These are phyloP conservation scores for Gliomastix tumulicola DNA, from an alignment of 2,329 filamentous ascomycete genomes.

Conservation along the genomic window DNA sequence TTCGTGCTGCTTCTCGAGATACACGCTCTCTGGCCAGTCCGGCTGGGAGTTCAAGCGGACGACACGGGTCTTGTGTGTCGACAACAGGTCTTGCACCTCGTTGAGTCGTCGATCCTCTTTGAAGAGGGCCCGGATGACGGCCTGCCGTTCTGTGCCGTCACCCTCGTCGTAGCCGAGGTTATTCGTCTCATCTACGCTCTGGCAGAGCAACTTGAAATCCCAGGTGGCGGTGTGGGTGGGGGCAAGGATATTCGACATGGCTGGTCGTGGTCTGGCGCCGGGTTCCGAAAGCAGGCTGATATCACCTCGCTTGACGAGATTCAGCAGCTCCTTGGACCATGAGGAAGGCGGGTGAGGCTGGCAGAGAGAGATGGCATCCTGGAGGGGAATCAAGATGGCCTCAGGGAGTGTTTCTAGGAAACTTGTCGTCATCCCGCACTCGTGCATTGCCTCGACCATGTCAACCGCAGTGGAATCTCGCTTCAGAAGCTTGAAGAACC, in stretches of 20 bases:
- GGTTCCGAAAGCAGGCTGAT: slow-evolving; percentile 59
- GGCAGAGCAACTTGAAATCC: slow-evolving; percentile 75
- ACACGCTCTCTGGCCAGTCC: slow-evolving; percentile 76
- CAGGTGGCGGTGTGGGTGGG: slow-evolving; percentile 60
- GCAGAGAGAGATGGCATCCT: slow-evolving; percentile 77
- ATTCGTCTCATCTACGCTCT: slow-evolving; percentile 52
- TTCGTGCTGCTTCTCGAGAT: slow-evolving; percentile 88
- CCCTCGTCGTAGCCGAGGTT: slow-evolving; percentile 65
- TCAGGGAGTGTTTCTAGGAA: slow-evolving; percentile 81
- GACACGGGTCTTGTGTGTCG: slow-evolving; percentile 71
- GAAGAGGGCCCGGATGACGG: slow-evolving; percentile 81
- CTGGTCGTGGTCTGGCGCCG: slow-evolving; percentile 16
- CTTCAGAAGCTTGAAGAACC: slow-evolving; percentile 55
- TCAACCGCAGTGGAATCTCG: slow-evolving; percentile 46
- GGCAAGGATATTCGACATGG: slow-evolving; percentile 32
- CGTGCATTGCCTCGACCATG: slow-evolving; percentile 67
- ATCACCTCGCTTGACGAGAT: slow-evolving; percentile 75
- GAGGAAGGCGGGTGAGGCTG: slow-evolving; percentile 73
- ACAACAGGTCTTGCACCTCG: slow-evolving; percentile 79
- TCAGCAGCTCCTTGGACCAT: slow-evolving; percentile 67
- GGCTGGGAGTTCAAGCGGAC: slow-evolving; percentile 71
- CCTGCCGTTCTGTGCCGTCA: slow-evolving; percentile 75
- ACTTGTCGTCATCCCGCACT: slow-evolving; percentile 57
- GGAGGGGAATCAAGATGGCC: slow-evolving; percentile 70
- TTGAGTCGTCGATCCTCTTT: slow-evolving; percentile 83